Percentiles rank a stretch among this genome's conserved stretches.
phyloP scores from a whole-genome alignment of 768 basidiomycete species.

The Trametes elegans region DNA sequence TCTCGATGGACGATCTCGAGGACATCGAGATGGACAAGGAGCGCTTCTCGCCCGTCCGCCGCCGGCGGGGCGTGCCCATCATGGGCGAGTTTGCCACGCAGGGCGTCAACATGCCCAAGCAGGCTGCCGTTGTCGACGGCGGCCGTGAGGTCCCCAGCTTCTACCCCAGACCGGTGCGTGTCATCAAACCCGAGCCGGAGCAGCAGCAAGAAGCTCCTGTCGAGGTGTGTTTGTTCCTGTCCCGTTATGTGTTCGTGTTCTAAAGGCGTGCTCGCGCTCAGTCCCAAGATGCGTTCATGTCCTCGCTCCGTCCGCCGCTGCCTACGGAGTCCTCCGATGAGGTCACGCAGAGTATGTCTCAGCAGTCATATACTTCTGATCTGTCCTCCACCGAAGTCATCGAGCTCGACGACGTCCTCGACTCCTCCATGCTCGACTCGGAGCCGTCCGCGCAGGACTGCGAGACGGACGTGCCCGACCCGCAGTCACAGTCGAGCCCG shows the following conservation, averaged over 20 bases:
- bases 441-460: slow-evolving; percentile 35
- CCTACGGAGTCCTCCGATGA: slow-evolving; percentile 38
- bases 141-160: slow-evolving; percentile 15
- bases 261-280: too few relatives aligned
- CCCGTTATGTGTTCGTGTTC: not conserved
- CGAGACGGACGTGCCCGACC: slow-evolving; percentile 20
- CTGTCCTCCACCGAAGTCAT: slow-evolving; percentile 50
- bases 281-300: slow-evolving; percentile 7
- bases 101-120: not conserved
- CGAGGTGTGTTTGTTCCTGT: slow-evolving; percentile 7
- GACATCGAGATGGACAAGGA: slow-evolving; percentile 28
- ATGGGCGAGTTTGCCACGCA: slow-evolving; percentile 38
- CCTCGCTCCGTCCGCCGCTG: slow-evolving; percentile 7
- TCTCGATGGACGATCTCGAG: slow-evolving; percentile 41
- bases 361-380: slow-evolving; percentile 35
- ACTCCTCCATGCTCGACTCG: slow-evolving; percentile 66
- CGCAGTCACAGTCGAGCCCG: slow-evolving; percentile 13
- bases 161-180: slow-evolving; percentile 16
- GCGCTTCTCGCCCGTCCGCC: not conserved
- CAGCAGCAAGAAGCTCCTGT: not conserved
- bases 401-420: slow-evolving; percentile 73
- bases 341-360: slow-evolving; percentile 19
- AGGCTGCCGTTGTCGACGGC: slow-evolving; percentile 8
- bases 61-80: slow-evolving; percentile 26
- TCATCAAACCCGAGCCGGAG: slow-evolving; percentile 4